A percentile compares a stretch with the other conserved stretches of the same genome.
Conservation (phyloP, 192 early-diverging fungal species). For the Powellomyces hirtus region DNA sequence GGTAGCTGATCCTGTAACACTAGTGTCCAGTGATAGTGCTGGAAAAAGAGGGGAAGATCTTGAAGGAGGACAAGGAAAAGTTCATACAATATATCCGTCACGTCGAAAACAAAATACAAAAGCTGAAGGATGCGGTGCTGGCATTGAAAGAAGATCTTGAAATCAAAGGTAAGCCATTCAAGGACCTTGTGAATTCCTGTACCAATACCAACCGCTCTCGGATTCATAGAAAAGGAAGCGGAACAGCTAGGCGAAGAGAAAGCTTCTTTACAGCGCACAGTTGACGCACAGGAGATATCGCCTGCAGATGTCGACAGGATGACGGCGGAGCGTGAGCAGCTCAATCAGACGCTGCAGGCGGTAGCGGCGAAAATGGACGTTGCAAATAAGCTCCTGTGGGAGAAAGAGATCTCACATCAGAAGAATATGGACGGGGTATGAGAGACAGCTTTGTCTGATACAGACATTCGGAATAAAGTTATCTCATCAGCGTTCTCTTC, state of each 20-base stretch:
- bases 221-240: constrained; percentile 35
- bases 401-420: constrained; percentile 67
- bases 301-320: constrained; percentile 80
- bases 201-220: not conserved
- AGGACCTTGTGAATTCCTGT: not conserved
- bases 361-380: constrained; percentile 58
- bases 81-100: constrained; percentile 49
- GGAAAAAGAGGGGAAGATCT: constrained; percentile 52
- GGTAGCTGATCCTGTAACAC: too few species aligned
- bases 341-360: constrained; percentile 50
- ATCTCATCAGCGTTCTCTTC: too few species aligned
- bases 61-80: constrained; percentile 62
- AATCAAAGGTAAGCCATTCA: constrained; percentile 13
- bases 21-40: constrained; percentile 54
- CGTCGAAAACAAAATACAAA: constrained; percentile 42
- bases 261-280: constrained; percentile 53
- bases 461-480: too few species aligned
- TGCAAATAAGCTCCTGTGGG: constrained; percentile 56
- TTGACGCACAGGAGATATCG: constrained; percentile 74
- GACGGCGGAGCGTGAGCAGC: constrained; percentile 72
- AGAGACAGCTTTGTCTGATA: too few species aligned
- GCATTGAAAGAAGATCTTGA: constrained; percentile 37
- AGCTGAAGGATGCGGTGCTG: constrained; percentile 50
- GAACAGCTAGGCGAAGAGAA: constrained; percentile 53
- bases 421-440: constrained; percentile 62